Evolutionary conservation across 2,329 filamentous ascomycete species (phyloP).

Genomic region (Zarea fungicola): DNA sequence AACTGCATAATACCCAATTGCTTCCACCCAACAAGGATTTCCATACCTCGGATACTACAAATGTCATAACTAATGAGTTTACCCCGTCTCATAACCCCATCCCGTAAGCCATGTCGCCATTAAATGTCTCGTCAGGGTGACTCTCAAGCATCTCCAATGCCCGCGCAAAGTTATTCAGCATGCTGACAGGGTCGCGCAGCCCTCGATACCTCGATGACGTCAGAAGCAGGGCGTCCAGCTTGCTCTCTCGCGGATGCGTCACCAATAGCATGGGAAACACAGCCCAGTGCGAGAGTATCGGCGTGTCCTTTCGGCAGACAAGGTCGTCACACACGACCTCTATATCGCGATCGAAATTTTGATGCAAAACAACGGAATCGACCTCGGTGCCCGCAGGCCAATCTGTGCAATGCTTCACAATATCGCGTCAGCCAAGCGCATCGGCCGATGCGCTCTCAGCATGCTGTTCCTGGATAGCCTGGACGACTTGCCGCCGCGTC

Average conservation of each 20-base stretch:
- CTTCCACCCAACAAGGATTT: no score
- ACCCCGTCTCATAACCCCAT: no score
- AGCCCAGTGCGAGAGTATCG: not conserved
- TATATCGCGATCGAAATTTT: slow-evolving; percentile 2
- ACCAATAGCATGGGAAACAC: slow-evolving; percentile 2
- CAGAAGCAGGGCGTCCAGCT: slow-evolving; percentile 2
- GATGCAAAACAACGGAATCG: slow-evolving; percentile 7
- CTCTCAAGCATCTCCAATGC: not conserved
- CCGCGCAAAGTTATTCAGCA: slow-evolving; percentile 1
- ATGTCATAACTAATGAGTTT: no score
- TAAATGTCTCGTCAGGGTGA: not conserved
- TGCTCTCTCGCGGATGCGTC: not conserved
- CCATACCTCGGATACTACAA: no score
- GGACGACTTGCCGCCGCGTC: not conserved
- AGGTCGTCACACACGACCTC: not conserved
- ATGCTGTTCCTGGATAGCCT: not conserved
- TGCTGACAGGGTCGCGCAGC: not conserved
- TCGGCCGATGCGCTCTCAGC: not conserved
- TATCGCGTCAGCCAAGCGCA: slow-evolving; percentile 4
- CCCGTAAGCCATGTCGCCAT: no score
- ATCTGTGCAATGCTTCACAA: not conserved
- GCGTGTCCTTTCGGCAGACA: not conserved
- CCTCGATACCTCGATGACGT: slow-evolving; percentile 5
- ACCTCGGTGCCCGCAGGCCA: not conserved
- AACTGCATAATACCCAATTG: no score